These are phyloP conservation scores for Collybia mongolica DNA, from an alignment of 768 basidiomycete genomes.

Conservation along the genomic window DNA sequence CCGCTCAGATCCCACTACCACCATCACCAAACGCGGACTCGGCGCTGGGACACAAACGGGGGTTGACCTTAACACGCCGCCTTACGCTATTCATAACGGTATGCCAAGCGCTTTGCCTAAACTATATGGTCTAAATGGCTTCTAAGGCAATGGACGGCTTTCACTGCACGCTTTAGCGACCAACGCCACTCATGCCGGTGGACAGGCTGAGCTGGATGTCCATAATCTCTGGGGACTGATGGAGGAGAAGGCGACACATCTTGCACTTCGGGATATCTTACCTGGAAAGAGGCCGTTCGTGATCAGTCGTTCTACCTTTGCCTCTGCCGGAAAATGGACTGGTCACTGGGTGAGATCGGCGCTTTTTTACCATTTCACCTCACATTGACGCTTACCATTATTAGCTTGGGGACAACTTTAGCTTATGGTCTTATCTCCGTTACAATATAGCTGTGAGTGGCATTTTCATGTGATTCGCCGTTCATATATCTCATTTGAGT, in stretches of 20 bases:
- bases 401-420: conserved; percentile 76
- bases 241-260: conserved; percentile 66
- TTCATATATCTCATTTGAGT: conserved; percentile 2
- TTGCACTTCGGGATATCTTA: conserved; percentile 51
- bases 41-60: conserved; percentile 48
- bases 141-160: conserved; percentile 49
- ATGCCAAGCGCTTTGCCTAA: conserved; percentile 8
- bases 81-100: conserved; percentile 77
- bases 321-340: conserved; percentile 66
- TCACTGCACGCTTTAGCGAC: conserved; percentile 58
- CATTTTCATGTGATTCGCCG: not conserved
- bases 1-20: conserved; percentile 15
- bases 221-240: conserved; percentile 74
- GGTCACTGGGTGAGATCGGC: conserved; percentile 61
- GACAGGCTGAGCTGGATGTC: conserved; percentile 61
- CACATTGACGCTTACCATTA: conserved; percentile 3
- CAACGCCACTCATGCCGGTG: conserved; percentile 68
- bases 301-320: conserved; percentile 69
- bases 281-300: conserved; percentile 68
- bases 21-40: conserved; percentile 40
- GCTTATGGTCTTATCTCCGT: conserved; percentile 72
- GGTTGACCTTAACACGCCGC: conserved; percentile 54
- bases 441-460: conserved; percentile 46
- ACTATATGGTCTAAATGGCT: conserved; percentile 1
- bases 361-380: not conserved